Evolutionary conservation across 805 yeast genomes (phyloP).

Genomic region (Diddensiella santjacobensis): DNA sequence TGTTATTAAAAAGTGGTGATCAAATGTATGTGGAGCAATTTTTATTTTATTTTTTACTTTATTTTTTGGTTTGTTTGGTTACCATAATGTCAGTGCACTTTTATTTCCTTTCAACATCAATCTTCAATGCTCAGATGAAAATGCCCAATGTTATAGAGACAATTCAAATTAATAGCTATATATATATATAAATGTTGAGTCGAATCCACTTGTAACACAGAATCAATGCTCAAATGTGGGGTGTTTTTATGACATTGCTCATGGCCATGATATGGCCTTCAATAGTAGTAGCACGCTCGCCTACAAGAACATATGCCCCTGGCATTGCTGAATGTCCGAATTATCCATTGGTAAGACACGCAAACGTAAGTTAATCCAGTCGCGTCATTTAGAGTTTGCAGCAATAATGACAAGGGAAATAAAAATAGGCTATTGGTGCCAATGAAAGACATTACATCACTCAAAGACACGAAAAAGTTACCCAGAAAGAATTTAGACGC

Average conservation of each 20-base stretch:
- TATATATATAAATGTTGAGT: too few relatives aligned
- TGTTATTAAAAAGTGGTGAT: too few relatives aligned
- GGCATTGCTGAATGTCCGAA: constrained; percentile 9
- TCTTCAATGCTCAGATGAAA: background rate
- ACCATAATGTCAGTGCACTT: background rate
- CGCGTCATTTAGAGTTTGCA: background rate
- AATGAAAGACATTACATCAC: constrained; percentile 25
- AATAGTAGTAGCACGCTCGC: too few relatives aligned
- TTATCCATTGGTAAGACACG: background rate
- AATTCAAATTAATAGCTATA: too few relatives aligned
- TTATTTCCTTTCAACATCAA: background rate
- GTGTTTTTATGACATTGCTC: too few relatives aligned
- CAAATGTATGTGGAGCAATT: too few relatives aligned
- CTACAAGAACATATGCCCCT: constrained; percentile 13
- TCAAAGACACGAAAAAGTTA: constrained; percentile 13
- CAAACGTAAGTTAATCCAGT: background rate
- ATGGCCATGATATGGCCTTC: background rate
- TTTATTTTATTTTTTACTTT: too few relatives aligned
- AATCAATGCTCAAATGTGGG: too few relatives aligned
- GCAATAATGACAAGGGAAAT: too few relatives aligned
- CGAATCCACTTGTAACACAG: too few relatives aligned
- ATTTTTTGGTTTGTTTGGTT: background rate
- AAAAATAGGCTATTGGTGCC: constrained; percentile 1
- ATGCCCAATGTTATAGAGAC: too few relatives aligned
- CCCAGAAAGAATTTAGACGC: constrained; percentile 34